Conservation (phyloP, 768 basidiomycete species). For the Ephemerocybe angulata region DNA sequence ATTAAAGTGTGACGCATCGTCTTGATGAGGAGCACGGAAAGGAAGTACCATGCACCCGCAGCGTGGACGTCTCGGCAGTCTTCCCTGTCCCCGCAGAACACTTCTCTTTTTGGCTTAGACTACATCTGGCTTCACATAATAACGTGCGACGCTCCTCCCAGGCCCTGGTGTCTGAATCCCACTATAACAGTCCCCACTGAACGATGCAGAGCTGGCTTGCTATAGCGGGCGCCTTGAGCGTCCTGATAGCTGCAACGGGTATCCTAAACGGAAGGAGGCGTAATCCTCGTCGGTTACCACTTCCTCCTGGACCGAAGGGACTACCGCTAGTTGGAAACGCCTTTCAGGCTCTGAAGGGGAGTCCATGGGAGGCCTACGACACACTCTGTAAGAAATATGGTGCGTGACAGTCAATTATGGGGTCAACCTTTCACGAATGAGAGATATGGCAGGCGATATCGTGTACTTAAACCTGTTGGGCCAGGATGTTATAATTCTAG, state of each 20-base stretch:
- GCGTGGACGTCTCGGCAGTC: no score
- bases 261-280: neutral
- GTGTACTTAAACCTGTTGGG: constrained; percentile 13
- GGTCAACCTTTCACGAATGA: neutral
- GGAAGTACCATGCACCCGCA: no score
- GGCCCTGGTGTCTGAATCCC: no score
- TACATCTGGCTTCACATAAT: no score
- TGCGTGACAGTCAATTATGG: neutral
- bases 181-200: no score
- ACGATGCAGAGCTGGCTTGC: neutral
- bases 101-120: no score
- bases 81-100: no score
- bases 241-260: neutral
- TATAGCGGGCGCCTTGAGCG: neutral
- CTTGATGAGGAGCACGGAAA: no score
- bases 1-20: no score
- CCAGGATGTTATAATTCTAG: constrained; percentile 10
- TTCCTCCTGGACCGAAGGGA: constrained; percentile 20
- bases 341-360: no score
- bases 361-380: neutral
- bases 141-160: no score
- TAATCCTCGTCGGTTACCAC: constrained; percentile 7
- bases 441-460: constrained; percentile 7
- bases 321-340: constrained; percentile 20
- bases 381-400: neutral